Base-by-base conservation (phyloP, 2,329 filamentous ascomycete genomes). In the Neopestalotiopsis sp. region DNA sequence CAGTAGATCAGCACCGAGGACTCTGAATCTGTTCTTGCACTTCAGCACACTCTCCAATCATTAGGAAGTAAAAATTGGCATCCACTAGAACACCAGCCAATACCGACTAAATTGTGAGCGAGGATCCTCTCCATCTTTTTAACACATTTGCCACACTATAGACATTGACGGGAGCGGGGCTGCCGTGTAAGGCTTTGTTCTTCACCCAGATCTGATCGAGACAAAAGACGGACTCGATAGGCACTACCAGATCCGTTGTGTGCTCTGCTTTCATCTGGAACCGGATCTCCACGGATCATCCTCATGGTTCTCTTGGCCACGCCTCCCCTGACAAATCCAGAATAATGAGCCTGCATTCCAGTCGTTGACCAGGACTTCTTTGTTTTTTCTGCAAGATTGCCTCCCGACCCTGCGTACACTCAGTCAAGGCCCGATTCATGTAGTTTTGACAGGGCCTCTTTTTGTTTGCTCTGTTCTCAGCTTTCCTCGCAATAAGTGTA, bases 301-400 rank as follows among this genome's bases (percentile, higher is more conserved):
- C 66, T 58, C 68, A 66, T 66, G 61, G 61, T 45, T 38, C 28
- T 45, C 70, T 68, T 69, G 61, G 69, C 61, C 63, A 49, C 57
- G 58, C 62, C 52, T 68, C 4, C 24, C 45, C 52, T 68, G 63
- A 68, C 71, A 69, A 73, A 69, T 72, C 45, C 68, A 72, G 68
- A 58, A 68, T 71, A 71, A 72, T 71, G 62, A 71, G 61, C 38
- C 58, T 62, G 40, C 67, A 68, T 73, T 72, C 70, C 67, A 71
- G 68, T 69, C 67, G 63, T 45, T 71, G 62, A 65, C 42, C 65
- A 40, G 42, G 45, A 62, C 59, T 30, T 67, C 69, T 76, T 73
- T 72, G 66, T 73, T 64, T 73, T 64, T 66, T 71, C 45, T 61
- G 59, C 69, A 67, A 70, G 68, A 71, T 71, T 73, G 69, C 72